Base-by-base conservation (phyloP, 192 early-diverging fungal species). In the Backusella sp. region DNA sequence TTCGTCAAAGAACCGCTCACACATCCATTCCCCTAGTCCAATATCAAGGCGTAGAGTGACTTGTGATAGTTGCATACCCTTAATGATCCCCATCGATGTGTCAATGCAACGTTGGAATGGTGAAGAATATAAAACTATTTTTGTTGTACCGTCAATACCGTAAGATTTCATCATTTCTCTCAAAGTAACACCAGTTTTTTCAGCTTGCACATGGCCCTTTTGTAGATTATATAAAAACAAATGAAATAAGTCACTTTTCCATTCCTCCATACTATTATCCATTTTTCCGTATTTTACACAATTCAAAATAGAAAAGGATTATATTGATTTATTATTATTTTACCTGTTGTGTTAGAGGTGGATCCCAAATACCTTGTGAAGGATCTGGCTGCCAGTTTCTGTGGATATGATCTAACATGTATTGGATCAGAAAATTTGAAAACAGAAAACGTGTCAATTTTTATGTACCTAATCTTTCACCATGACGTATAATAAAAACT, bases 31-130 rank as follows among this genome's bases (percentile, higher is more conserved):
- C n/a, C 81, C 78, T 15, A 79, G 28, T 3, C 77, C 77, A 23
- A 77, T 75, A 53, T 83, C 81, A 23, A 83, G 36, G 26, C 81
- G 72, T 34, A 83, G 53, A 2, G 76, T 66, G 32, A 74, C 26
- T 32, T 35, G 69, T 11, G 52, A 17, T n/a, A 76, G 36, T 30
- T 76, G 39, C 32, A 83, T 68, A 3, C 81, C 81, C 28, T 59
- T 74, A 21, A 74, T 56, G 42, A 83, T 65, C 4, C 81, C 81
- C 23, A 83, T 42, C 0, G 75, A 32, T 12, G 81, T 83, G 35
- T 83, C 81, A n/a, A 83, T 73, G 26, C 81, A 83, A 32, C 81
- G 77, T n/a, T 79, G 81, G 35, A 83, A 83, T 32, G 81, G 81
- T 17, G 81, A 83, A 36, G 74, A 70, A 28, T 79, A 73, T 17